phyloP scores from a whole-genome alignment of 2,329 filamentous ascomycete species.

The Endoconidiophora laricicola region DNA sequence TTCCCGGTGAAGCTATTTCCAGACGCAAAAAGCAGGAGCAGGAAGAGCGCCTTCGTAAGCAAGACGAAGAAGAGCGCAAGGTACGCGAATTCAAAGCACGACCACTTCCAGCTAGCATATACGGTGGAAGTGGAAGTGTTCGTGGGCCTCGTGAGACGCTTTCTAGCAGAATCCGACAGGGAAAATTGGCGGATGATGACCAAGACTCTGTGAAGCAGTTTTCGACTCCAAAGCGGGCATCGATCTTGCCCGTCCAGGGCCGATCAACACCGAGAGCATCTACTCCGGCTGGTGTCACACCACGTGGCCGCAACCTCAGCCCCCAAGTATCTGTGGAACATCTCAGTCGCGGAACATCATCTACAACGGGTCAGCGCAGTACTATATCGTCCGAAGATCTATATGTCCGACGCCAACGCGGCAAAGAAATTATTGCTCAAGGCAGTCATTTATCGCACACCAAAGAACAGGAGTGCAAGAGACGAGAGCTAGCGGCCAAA shows the following conservation, averaged over 20 bases:
- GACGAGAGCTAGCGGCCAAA: constrained; percentile 37
- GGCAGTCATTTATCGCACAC: constrained; percentile 32
- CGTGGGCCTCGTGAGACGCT: constrained; percentile 32
- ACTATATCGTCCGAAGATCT: constrained; percentile 33
- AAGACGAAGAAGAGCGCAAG: constrained; percentile 43
- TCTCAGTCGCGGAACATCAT: constrained; percentile 27
- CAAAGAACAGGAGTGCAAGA: constrained; percentile 35
- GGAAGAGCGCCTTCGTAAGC: constrained; percentile 35
- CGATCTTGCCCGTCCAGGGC: constrained; percentile 13
- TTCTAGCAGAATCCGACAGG: constrained; percentile 39
- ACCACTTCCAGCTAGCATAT: constrained; percentile 31
- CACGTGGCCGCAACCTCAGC: constrained; percentile 4
- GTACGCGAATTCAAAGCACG: constrained; percentile 48
- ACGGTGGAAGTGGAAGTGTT: constrained; percentile 26
- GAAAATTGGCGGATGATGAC: constrained; percentile 21
- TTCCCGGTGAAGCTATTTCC: constrained; percentile 45
- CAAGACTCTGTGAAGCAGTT: constrained; percentile 12
- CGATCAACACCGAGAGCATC: constrained; percentile 4
- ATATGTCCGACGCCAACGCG: constrained; percentile 34
- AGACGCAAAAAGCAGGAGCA: constrained; percentile 37
- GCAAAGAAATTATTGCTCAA: constrained; percentile 35
- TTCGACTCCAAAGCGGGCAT: constrained; percentile 14
- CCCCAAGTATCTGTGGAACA: constrained; percentile 5
- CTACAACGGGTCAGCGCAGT: constrained; percentile 30
- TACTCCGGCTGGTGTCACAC: constrained; percentile 12